Conservation (phyloP, 352 stramenopile species). For the Globisporangium polare region DNA sequence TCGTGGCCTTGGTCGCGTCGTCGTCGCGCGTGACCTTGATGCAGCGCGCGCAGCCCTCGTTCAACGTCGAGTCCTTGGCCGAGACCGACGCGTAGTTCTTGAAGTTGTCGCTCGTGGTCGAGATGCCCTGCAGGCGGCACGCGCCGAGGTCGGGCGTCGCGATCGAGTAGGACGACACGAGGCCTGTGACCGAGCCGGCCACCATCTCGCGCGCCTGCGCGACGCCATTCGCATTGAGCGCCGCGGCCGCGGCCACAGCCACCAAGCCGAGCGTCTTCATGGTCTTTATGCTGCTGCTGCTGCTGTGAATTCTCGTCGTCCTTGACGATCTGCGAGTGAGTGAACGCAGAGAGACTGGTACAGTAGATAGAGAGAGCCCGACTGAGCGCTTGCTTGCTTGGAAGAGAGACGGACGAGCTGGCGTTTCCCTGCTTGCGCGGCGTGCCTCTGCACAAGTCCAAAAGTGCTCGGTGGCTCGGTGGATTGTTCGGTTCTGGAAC, state of each 20-base stretch:
- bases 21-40: constrained; percentile 62
- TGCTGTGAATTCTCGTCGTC: background rate
- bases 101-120: constrained; percentile 56
- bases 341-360: no score
- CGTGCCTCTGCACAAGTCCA: no score
- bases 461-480: no score
- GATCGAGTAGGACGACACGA: constrained; percentile 55
- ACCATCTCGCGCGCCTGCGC: constrained; percentile 11
- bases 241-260: constrained; percentile 6
- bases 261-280: background rate
- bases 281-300: constrained; percentile 2
- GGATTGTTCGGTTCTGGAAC: no score
- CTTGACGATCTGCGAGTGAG: no score
- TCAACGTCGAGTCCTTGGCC: constrained; percentile 47
- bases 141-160: constrained; percentile 52
- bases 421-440: no score
- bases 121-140: constrained; percentile 70
- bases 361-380: no score
- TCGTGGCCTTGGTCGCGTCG: constrained; percentile 35
- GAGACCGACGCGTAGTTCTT: constrained; percentile 77
- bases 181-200: constrained; percentile 9
- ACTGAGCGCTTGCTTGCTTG: no score
- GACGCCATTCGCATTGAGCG: constrained; percentile 5
- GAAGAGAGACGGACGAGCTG: no score
- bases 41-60: constrained; percentile 66